phyloP scores from a whole-genome alignment of 169 alveolate genomes.

The Plasmodium knowlesi region DNA sequence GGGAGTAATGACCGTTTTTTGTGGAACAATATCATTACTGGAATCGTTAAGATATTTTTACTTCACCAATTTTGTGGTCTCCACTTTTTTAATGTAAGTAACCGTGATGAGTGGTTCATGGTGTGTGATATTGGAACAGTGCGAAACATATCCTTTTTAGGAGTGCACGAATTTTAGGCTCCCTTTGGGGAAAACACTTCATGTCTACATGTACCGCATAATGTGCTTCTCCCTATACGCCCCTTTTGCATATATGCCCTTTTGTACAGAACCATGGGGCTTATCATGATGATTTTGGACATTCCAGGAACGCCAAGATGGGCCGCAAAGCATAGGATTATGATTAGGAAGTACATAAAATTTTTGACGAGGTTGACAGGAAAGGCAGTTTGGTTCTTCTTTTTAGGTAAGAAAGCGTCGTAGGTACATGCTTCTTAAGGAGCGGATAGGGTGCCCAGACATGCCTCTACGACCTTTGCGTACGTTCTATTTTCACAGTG shows the following conservation, averaged over 20 bases:
- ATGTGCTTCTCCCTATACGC: not conserved
- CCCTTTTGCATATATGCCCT: not conserved
- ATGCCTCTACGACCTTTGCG: not conserved
- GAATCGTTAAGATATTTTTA: conserved; percentile 81
- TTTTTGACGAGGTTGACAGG: conserved; percentile 91
- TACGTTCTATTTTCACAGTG: not conserved
- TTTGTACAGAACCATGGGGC: conserved; percentile 85
- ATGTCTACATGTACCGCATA: conserved; percentile 64
- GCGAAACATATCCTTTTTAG: not conserved
- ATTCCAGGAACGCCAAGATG: conserved; percentile 94
- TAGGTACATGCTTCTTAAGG: not conserved
- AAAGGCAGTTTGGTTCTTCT: conserved; percentile 88
- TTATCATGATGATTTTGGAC: conserved; percentile 89
- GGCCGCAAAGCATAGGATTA: conserved; percentile 90
- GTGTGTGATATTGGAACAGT: not conserved
- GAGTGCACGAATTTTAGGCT: not conserved
- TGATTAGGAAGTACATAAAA: conserved; percentile 87
- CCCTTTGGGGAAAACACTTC: conserved; percentile 59
- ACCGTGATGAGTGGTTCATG: not conserved
- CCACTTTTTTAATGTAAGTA: conserved; percentile 82
- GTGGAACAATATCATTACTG: conserved; percentile 84
- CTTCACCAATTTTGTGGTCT: conserved; percentile 81
- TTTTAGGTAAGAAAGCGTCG: conserved; percentile 76
- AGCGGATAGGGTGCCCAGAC: not conserved
- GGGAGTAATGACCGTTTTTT: conserved; percentile 86